Evolutionary conservation across 768 basidiomycete species (phyloP), one percentile per base, ranked within the genome.

Genomic region (Boletus bicolor): DNA sequence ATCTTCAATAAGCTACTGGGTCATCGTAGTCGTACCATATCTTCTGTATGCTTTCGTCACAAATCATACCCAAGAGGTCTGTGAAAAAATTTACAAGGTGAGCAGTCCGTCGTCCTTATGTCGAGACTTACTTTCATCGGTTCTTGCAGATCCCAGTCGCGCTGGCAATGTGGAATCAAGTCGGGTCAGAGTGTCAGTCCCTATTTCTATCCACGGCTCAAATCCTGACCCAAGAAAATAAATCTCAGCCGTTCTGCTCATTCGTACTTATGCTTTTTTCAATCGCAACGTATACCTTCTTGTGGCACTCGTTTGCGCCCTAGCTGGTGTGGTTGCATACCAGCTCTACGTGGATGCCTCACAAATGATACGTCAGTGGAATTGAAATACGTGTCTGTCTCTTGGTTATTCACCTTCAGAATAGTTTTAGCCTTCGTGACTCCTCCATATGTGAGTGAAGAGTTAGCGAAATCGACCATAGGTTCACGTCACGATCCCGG

Each of bases 121-220:
- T 24, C 4, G 11, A 9, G 6, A 28, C 38, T 46, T 6, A 50
- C 45, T 35, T 51, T 37, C 19, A 4, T 30, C n/a, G 10, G 28
- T 38, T 32, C 30, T 28, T 54, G 53, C 46, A 91, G 89, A 83
- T 90, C 50, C 89, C 89, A 6, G 89, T 91, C 54, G 84, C 85
- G 7, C 78, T 91, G 47, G 88, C 88, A 17, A 86, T 90, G 83
- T 91, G 88, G 88, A 91, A 91, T 64, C 89, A 91, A 80, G 87
- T 89, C 52, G 85, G 86, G 44, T 87, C 88, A 45, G 87, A 91
- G 75, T 84, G 87, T 85, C 58, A 57, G 78, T 73, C 49, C 15
- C 38, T 42, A 26, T 35, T 44, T 45, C 19, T 30, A 34, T 14
- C 6, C 5, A 2, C 19, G 11, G 42, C 32, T 34, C 48, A 15